These are phyloP conservation scores for Sporothrix pallida DNA, from an alignment of 2,329 filamentous ascomycete species.

Conservation along the genomic window DNA sequence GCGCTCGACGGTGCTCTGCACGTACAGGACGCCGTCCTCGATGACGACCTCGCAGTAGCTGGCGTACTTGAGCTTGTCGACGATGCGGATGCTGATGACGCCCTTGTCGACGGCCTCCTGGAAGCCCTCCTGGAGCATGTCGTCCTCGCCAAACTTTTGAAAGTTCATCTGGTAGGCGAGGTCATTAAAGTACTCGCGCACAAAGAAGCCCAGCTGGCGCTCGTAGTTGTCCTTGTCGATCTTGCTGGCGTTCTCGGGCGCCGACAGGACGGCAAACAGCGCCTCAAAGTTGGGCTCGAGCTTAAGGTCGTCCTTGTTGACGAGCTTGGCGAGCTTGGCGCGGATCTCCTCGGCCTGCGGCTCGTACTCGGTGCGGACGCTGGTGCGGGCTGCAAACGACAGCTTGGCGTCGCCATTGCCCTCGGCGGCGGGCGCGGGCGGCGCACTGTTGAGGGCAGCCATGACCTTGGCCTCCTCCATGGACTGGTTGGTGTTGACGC, in stretches of 20 bases:
- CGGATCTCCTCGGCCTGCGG: slow-evolving; percentile 50
- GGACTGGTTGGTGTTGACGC: slow-evolving; percentile 53
- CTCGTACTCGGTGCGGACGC: slow-evolving; percentile 54
- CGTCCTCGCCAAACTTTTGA: slow-evolving; percentile 44
- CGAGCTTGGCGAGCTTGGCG: slow-evolving; percentile 46
- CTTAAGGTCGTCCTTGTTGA: slow-evolving; percentile 50
- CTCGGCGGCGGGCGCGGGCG: slow-evolving; percentile 41
- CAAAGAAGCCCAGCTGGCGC: slow-evolving; percentile 50
- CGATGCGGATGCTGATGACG: slow-evolving; percentile 54
- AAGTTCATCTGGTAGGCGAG: slow-evolving; percentile 45
- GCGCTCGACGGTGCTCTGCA: slow-evolving; percentile 45
- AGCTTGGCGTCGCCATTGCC: slow-evolving; percentile 41
- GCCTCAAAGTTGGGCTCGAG: slow-evolving; percentile 57
- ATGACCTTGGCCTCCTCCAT: slow-evolving; percentile 48
- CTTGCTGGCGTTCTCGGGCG: slow-evolving; percentile 41
- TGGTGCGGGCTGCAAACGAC: slow-evolving; percentile 52
- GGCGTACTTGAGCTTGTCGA: slow-evolving; percentile 51
- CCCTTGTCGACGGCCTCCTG: slow-evolving; percentile 53
- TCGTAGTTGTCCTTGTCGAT: slow-evolving; percentile 51
- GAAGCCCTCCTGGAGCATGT: slow-evolving; percentile 56
- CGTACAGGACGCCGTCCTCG: slow-evolving; percentile 56
- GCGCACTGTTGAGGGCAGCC: slow-evolving; percentile 55
- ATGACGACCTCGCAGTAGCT: slow-evolving; percentile 55
- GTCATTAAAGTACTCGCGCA: slow-evolving; percentile 50
- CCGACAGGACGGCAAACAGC: slow-evolving; percentile 50